Conservation (phyloP, 1,284 basidiomycete genomes). For the Marasmius fiardii region DNA sequence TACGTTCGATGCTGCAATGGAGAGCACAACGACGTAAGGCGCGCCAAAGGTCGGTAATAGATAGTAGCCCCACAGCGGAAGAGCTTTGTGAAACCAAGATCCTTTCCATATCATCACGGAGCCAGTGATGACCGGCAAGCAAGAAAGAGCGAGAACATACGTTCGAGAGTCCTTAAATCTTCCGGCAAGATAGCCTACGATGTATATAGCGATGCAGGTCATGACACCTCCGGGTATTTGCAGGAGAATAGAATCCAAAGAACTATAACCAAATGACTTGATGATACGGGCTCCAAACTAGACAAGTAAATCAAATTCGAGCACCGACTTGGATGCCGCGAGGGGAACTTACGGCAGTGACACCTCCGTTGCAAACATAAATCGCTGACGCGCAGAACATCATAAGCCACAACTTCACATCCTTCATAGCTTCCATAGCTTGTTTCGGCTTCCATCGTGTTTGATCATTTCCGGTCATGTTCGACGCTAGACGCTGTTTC, state of each 20-base stretch:
- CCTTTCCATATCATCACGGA: slow-evolving; percentile 14
- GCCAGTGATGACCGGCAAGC: slow-evolving; percentile 10
- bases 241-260: slow-evolving; percentile 10
- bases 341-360: slow-evolving; percentile 4
- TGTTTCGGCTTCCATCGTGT: slow-evolving; percentile 10
- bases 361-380: slow-evolving; percentile 13
- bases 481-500: slow-evolving; percentile 5
- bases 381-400: slow-evolving; percentile 10
- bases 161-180: slow-evolving; percentile 7
- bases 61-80: slow-evolving; percentile 13
- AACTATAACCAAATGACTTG: slow-evolving; percentile 12
- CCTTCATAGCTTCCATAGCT: slow-evolving; percentile 8
- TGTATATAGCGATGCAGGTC: slow-evolving; percentile 12
- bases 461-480: slow-evolving; percentile 11
- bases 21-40: slow-evolving; percentile 11
- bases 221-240: slow-evolving; percentile 14
- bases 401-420: slow-evolving; percentile 11
- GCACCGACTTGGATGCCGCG: neutral
- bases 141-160: slow-evolving; percentile 10
- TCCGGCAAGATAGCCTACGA: slow-evolving; percentile 9
- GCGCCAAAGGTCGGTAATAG: slow-evolving; percentile 11
- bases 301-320: neutral
- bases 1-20: slow-evolving; percentile 10
- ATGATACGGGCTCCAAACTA: slow-evolving; percentile 12
- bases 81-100: slow-evolving; percentile 5